Base-by-base conservation (phyloP, 164 flowering plant genomes). In the Chimonanthus praecox region DNA sequence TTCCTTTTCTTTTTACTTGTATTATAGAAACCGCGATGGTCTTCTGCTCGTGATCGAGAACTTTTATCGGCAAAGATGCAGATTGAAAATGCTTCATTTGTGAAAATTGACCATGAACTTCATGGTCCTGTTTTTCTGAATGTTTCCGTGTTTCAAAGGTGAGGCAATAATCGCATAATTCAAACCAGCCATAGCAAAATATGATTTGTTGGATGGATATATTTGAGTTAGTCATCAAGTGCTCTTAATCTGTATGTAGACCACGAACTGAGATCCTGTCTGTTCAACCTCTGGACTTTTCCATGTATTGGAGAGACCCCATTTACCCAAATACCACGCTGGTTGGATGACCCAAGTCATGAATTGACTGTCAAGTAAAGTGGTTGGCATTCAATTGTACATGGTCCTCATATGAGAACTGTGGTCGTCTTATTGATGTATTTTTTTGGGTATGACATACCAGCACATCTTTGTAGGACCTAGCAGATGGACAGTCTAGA, bases 51-150 rank as follows among this genome's bases (percentile, higher is more conserved):
- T 13, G 75, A 73, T 62, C 13, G 15, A 51, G 70, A 73, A 58
- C 70, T 73, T n/a, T 44, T 73, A 18, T 73, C 75, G 15, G 64
- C 44, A 51, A 73, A 50, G 64, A 45, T 1, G 51, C 70, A 44
- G 20, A 73, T 73, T 50, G 63, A 66, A 61, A 73, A 73, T 73
- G 75, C 75, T 64, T 71, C 75, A 43, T 44, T 67, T 65, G 64
- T 73, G 49, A 67, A n/a, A 21, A 67, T 44, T 20, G 51, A 54
- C 50, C 48, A 6, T n/a, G 75, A 73, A 13, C 75, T 73, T 45
- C 45, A 66, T 44, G 48, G 62, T 16, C 75, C 71, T 47, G 70
- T 73, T 18, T 73, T 73, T 13, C 75, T 50, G 16, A 73, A 73
- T 43, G 33, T 73, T 60, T 73, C 75, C 21, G 51, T 33, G 64